phyloP scores from a whole-genome alignment of 2,329 filamentous ascomycete species.

The Pseudogymnoascus sp. region DNA sequence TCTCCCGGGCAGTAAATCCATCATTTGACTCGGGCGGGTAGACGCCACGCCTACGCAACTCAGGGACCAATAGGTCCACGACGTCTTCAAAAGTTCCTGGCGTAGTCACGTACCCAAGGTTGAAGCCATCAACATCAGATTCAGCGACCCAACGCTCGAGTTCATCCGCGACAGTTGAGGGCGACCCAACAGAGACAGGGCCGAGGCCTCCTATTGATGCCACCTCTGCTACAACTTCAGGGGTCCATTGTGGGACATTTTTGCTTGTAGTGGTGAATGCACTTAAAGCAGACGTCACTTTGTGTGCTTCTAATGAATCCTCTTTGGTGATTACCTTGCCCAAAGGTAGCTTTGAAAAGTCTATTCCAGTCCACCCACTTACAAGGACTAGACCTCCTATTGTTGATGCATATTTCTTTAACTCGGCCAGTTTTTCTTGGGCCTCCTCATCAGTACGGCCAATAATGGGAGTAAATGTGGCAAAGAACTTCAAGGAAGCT shows the following conservation, averaged over 20 bases:
- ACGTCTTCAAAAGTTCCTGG: constrained; percentile 63
- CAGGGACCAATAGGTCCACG: constrained; percentile 56
- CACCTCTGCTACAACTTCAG: constrained; percentile 60
- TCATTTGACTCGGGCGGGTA: constrained; percentile 33
- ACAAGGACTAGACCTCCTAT: constrained; percentile 64
- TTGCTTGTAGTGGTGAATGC: constrained; percentile 43
- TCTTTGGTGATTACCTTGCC: constrained; percentile 50
- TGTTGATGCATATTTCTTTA: constrained; percentile 51
- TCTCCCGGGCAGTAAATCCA: constrained; percentile 49
- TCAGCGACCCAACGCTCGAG: constrained; percentile 61
- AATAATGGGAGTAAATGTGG: constrained; percentile 58
- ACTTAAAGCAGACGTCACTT: constrained; percentile 42
- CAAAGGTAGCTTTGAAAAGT: constrained; percentile 49
- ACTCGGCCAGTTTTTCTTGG: constrained; percentile 53
- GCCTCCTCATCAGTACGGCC: constrained; percentile 61
- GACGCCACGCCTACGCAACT: constrained; percentile 51
- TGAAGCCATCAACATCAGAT: constrained; percentile 68
- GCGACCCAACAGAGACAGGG: constrained; percentile 38
- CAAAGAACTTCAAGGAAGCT: constrained; percentile 57
- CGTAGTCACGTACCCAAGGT: constrained; percentile 61
- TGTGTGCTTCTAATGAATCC: constrained; percentile 47
- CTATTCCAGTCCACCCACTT: constrained; percentile 65
- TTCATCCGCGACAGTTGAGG: constrained; percentile 54
- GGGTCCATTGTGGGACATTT: constrained; percentile 55
- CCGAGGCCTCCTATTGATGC: constrained; percentile 62